Percentiles rank a stretch among this genome's conserved stretches.
phyloP scores from a whole-genome alignment of 352 stramenopile species.

The Blastocystis sp. region DNA sequence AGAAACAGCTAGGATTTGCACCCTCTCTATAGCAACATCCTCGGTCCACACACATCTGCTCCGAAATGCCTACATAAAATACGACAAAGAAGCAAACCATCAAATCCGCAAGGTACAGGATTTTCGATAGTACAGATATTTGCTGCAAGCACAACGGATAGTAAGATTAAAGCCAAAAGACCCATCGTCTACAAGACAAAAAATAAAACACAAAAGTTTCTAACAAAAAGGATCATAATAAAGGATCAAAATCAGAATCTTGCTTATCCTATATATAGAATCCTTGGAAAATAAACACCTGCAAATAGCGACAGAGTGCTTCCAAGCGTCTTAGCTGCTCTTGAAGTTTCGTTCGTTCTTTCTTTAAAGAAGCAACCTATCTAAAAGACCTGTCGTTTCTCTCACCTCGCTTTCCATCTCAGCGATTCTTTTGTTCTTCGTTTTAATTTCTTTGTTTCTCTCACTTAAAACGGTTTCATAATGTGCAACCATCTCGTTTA shows the following conservation, averaged over 20 bases:
- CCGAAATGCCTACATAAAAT: slow-evolving; percentile 12
- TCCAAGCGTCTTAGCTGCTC: neutral
- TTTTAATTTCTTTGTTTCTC: slow-evolving; percentile 7
- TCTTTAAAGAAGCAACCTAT: neutral
- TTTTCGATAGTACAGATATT: slow-evolving; percentile 46
- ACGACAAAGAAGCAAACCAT: neutral
- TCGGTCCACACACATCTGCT: slow-evolving; percentile 52
- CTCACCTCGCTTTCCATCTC: neutral
- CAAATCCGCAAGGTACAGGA: slow-evolving; percentile 41
- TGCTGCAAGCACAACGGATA: neutral
- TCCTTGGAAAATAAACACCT: neutral
- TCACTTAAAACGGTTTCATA: neutral
- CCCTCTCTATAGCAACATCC: slow-evolving; percentile 56
- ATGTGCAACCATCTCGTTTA: neutral
- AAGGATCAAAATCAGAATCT: neutral
- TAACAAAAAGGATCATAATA: neutral
- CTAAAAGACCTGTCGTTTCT: neutral
- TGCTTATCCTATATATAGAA: slow-evolving; percentile 6
- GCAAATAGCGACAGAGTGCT: neutral
- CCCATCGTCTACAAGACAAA: neutral
- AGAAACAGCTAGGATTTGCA: slow-evolving; percentile 3
- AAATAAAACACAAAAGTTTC: slow-evolving; percentile 3
- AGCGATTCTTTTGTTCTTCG: slow-evolving; percentile 8
- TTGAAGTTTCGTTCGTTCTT: neutral
- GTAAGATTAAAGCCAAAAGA: neutral